Conservation (phyloP, 2,329 filamentous ascomycete genomes). For the Fusarium cicatricum region DNA sequence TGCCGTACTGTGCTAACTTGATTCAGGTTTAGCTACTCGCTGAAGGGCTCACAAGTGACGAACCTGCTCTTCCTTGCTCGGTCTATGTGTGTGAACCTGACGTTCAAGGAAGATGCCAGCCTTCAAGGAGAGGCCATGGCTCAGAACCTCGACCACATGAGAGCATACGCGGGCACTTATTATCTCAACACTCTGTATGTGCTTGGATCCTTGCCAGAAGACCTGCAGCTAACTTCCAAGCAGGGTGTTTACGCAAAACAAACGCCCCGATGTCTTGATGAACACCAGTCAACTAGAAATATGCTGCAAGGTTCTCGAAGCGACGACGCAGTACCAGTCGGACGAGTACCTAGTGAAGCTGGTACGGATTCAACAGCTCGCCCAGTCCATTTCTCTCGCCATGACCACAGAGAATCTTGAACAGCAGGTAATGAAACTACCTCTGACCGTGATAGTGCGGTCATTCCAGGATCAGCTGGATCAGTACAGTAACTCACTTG, state of each 20-base stretch:
- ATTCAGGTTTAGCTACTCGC: slow-evolving; percentile 56
- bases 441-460: slow-evolving; percentile 53
- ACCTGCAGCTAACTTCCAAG: not conserved
- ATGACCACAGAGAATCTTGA: slow-evolving; percentile 45
- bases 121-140: slow-evolving; percentile 31
- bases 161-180: slow-evolving; percentile 59
- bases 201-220: not conserved
- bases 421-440: slow-evolving; percentile 48
- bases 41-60: slow-evolving; percentile 59
- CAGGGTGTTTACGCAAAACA: slow-evolving; percentile 56
- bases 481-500: slow-evolving; percentile 48
- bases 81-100: slow-evolving; percentile 55
- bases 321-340: slow-evolving; percentile 52
- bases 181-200: slow-evolving; percentile 59
- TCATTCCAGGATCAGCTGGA: slow-evolving; percentile 56
- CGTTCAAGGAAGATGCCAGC: slow-evolving; percentile 41
- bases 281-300: slow-evolving; percentile 54
- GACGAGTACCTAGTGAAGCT: slow-evolving; percentile 57
- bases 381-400: slow-evolving; percentile 56
- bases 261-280: slow-evolving; percentile 58
- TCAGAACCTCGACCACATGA: slow-evolving; percentile 53
- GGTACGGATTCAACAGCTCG: slow-evolving; percentile 57
- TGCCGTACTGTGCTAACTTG: slow-evolving; percentile 18
- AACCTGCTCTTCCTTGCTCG: slow-evolving; percentile 59
- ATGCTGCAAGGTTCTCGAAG: slow-evolving; percentile 54